Conservation (phyloP, 179 eudicot genomes). For the Gypsophila paniculata region DNA sequence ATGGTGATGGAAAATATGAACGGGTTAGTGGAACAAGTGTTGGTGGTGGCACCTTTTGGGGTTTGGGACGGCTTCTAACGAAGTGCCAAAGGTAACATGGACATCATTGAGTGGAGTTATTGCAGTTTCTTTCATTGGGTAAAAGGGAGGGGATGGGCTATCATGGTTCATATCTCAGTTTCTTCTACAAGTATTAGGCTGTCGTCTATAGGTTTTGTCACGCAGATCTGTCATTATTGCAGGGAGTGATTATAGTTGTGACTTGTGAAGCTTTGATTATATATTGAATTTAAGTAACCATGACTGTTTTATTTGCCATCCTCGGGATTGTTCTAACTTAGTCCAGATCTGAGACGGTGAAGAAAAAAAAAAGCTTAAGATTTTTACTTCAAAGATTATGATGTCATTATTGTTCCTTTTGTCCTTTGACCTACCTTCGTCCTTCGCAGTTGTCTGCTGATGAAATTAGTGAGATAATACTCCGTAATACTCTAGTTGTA, state of each 20-base stretch:
- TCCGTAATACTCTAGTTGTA: not conserved
- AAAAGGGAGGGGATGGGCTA: not conserved
- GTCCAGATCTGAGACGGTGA: not conserved
- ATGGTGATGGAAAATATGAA: slow-evolving; percentile 75
- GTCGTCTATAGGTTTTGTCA: not conserved
- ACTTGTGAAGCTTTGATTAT: not conserved
- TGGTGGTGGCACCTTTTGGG: slow-evolving; percentile 97
- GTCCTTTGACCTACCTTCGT: not conserved
- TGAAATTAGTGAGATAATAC: not conserved
- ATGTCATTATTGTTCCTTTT: not conserved
- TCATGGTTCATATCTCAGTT: not conserved
- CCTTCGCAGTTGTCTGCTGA: not conserved
- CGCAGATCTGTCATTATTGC: not conserved
- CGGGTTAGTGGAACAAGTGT: slow-evolving; percentile 94
- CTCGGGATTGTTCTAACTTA: not conserved
- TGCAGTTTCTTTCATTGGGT: not conserved
- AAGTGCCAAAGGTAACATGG: slow-evolving; percentile 74
- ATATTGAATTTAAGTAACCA: not conserved
- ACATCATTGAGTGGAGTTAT: not conserved
- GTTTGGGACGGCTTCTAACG: slow-evolving; percentile 81
- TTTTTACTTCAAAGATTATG: not conserved
- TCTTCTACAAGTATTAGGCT: not conserved
- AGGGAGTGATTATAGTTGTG: not conserved
- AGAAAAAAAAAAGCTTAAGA: not conserved
- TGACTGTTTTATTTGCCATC: not conserved